A percentile compares a stretch with the other conserved stretches of the same genome.
Evolutionary conservation across 1,284 basidiomycete genomes (phyloP).

Genomic region (Heterobasidion parviporum): DNA sequence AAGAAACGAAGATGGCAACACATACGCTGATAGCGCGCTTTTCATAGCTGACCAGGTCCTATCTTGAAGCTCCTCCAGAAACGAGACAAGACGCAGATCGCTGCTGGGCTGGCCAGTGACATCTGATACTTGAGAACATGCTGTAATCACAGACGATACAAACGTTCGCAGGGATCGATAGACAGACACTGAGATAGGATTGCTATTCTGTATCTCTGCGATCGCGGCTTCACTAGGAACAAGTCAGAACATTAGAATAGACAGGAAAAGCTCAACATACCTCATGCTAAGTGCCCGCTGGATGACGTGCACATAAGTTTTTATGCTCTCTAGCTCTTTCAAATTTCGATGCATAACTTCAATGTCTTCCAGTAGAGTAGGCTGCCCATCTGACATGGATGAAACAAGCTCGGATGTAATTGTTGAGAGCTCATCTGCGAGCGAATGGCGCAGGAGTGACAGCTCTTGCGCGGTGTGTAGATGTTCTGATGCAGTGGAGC

Average conservation of each 20-base stretch:
- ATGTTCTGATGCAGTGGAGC: conserved; percentile 31
- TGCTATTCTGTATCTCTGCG: conserved; percentile 33
- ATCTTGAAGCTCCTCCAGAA: conserved; percentile 50
- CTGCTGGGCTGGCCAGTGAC: conserved; percentile 28
- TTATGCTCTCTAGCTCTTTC: conserved; percentile 67
- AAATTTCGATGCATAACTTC: conserved; percentile 67
- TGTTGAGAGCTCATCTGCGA: conserved; percentile 68
- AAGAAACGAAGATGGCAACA: background rate
- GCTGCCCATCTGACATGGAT: conserved; percentile 35
- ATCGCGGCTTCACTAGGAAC: conserved; percentile 46
- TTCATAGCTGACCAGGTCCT: conserved; percentile 76
- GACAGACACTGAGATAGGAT: conserved; percentile 39
- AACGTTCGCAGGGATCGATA: conserved; percentile 60
- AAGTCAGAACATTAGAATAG: background rate
- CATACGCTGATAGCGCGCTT: conserved; percentile 48
- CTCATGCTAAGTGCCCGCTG: conserved; percentile 66
- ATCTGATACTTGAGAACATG: conserved; percentile 39
- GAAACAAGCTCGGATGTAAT: conserved; percentile 64
- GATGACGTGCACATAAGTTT: conserved; percentile 69
- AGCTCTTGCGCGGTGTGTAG: conserved; percentile 63
- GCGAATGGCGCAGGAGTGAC: conserved; percentile 64
- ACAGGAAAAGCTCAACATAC: conserved; percentile 35
- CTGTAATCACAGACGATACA: conserved; percentile 35
- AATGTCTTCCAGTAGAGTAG: conserved; percentile 74
- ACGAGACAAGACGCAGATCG: conserved; percentile 44